Base-by-base conservation (phyloP, 495 filamentous ascomycete genomes). In the Talaromyces borbonicus region DNA sequence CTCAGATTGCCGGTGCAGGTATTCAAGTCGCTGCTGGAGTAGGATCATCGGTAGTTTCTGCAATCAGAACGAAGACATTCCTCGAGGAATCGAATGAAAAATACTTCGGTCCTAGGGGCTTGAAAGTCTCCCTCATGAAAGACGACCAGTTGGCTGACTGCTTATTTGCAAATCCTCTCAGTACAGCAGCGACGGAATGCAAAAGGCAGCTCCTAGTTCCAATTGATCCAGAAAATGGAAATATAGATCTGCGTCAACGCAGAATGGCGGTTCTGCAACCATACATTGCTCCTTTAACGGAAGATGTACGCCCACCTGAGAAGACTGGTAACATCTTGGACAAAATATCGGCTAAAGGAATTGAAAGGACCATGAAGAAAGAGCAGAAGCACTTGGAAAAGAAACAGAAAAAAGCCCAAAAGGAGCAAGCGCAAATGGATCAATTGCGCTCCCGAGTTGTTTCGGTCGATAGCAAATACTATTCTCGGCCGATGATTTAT, bases 321-420 rank as follows among this genome's bases (percentile, higher is more conserved):
- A 44, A 44, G 26, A 25, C 30, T 8, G 4, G 26, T 3, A 44
- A 44, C 20, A 32, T 44, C n/a, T 18, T 44, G 8, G 41, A 44
- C n/a, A 44, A 8, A 12, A 20, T 44, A 0, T 25, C 41, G 2
- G 41, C 41, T 5, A 32, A 12, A 20, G 24, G 27, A 12, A 9
- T 44, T 11, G 41, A 44, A 24, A 44, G 32, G 26, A 11, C 19
- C 18, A 31, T 19, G 0, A 30, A 44, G 22, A 44, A 44, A 18
- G 20, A 5, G 26, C 25, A 44, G 7, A 31, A 44, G 3, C 0
- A 2, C 12, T n/a, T 31, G 4, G 15, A n/a, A 14, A 44, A 22
- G 14, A 30, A 27, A 44, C 41, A 44, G 7, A 7, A 30, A 22
- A 29, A 29, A 1, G 41, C 23, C 1, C 8, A 44, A 14, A 26